Conservation (phyloP, 257 asterid species). For the Lithospermum erythrorhizon region DNA sequence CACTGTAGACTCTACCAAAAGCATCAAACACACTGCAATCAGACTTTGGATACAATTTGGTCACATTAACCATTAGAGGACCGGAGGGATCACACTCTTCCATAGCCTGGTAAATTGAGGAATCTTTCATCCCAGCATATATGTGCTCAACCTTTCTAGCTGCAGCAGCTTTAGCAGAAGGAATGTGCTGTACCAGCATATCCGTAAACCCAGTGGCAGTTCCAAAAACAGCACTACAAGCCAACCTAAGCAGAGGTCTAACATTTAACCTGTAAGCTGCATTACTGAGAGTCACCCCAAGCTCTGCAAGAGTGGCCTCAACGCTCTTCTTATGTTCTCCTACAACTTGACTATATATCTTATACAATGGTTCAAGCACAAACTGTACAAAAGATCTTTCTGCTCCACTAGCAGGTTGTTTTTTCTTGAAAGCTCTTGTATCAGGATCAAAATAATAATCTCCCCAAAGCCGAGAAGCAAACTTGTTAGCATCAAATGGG, state of each 20-base stretch:
- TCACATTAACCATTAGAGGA: constrained; percentile 83
- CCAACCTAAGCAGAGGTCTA: constrained; percentile 78
- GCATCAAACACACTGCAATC: constrained; percentile 97
- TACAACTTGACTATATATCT: constrained; percentile 87
- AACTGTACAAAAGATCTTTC: constrained; percentile 94
- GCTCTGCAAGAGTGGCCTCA: constrained; percentile 82
- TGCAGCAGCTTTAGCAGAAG: constrained; percentile 91
- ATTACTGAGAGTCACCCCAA: constrained; percentile 90
- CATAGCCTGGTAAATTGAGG: constrained; percentile 68
- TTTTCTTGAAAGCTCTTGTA: constrained; percentile 70
- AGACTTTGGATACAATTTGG: constrained; percentile 86
- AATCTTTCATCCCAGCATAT: constrained; percentile 79
- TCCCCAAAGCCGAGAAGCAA: constrained; percentile 95
- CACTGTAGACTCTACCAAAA: constrained; percentile 94
- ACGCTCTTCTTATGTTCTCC: constrained; percentile 98
- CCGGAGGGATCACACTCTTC: constrained; percentile 75
- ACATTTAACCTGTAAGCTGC: constrained; percentile 91
- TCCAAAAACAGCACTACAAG: constrained; percentile 93
- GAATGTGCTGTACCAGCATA: constrained; percentile 92
- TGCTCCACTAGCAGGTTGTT: constrained; percentile 68
- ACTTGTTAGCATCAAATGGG: constrained; percentile 83
- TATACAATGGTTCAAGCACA: constrained; percentile 89
- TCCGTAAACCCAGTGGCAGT: constrained; percentile 93
- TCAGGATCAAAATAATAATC: constrained; percentile 76
- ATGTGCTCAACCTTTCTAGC: constrained; percentile 75